Base-by-base conservation (phyloP, 225 moss, liverwort and hornwort genomes). In the Climacium dendroides region DNA sequence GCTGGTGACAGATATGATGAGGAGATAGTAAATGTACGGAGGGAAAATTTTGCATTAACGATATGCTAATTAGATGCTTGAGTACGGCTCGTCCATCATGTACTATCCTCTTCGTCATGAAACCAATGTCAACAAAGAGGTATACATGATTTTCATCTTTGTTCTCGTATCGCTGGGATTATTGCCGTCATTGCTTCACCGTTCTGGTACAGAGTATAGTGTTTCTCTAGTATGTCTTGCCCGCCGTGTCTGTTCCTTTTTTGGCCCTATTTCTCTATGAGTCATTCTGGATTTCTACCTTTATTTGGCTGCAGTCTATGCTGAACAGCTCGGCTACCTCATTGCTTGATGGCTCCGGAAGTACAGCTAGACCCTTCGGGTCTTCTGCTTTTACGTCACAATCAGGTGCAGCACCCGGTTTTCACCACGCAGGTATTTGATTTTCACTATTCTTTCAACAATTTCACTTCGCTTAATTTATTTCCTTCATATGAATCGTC, bases 51-150 rank as follows among this genome's bases (percentile, higher is more conserved):
- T 89, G 54, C 93, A 92, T 92, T 91, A 90, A 92, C 94, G 96
- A 98, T 89, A 98, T 96, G 96, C 96, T 94, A 96, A 96, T 93
- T 96, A 98, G 95, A 98, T 96, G 96, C 96, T 95, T 95, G 95
- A 98, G 79, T 87, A 92, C 92, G 92, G 92, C 95, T 90, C 95
- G 90, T 94, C 95, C 98, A 98, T 94, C 96, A 98, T 98, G 98
- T 98, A 96, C 96, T 95, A 92, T 94, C 96, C 95, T 92, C 96
- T 94, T 90, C 98, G 98, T 91, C 98, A 98, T 96, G 98, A 98
- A 83, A 90, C 94, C 91, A 96, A 94, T 93, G 96, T 90, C 90
- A 89, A 90, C 90, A 98, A 98, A 93, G 98, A 98, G 98, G 98
- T 98, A 85, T 48, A 47, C 80, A 52, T 70, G 79, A 47, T 79